Base-by-base conservation (phyloP, 2,329 filamentous ascomycete genomes). In the Aspergillus vadensis region DNA sequence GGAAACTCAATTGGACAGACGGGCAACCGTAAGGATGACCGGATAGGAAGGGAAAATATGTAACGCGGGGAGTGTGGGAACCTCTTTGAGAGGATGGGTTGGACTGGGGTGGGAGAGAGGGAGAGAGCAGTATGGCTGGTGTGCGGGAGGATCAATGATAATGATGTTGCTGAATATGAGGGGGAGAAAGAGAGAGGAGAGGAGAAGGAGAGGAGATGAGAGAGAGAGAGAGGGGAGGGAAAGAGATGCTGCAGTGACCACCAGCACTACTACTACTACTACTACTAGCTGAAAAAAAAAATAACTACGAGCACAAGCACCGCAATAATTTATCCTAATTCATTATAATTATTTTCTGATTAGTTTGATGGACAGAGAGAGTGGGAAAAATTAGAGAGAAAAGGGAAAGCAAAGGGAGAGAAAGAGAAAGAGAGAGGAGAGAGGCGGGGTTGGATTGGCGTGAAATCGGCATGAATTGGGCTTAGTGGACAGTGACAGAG, bases 1-100 rank as follows among this genome's bases (percentile, higher is more conserved):
- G 43, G 39, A 61, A 58, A 53, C 32, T 55, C 56, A 65, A 61
- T 61, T 61, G 61, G 56, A 30, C 48, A 60, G 47, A 41, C 52
- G 49, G 32, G 50, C 19, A 32, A 19, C 12, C 27, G 50, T 38
- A 21, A 39, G 21, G 50, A 38, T 53, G 50, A 14, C 25, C 30
- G 57, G 23, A 25, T 15, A 30, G 4, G 15, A 19, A 25, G n/a
- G n/a, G 39, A 7, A 43, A 21, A 38, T 17, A 10, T 48, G 44
- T 30, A 52, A 52, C 21, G 30, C 23, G 36, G 43, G 51, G 48
- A 38, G 27, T 32, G 38, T 39, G 53, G 56, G 47, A 55, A 48
- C 52, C 43, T 25, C 43, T 48, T 48, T 49, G 39, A 44, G 48
- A 54, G 30, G 36, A 43, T 54, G 25, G 62, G 30, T 27, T 15